Conservation (phyloP, 2,329 filamentous ascomycete species). For the Pseudogymnoascus sp. region DNA sequence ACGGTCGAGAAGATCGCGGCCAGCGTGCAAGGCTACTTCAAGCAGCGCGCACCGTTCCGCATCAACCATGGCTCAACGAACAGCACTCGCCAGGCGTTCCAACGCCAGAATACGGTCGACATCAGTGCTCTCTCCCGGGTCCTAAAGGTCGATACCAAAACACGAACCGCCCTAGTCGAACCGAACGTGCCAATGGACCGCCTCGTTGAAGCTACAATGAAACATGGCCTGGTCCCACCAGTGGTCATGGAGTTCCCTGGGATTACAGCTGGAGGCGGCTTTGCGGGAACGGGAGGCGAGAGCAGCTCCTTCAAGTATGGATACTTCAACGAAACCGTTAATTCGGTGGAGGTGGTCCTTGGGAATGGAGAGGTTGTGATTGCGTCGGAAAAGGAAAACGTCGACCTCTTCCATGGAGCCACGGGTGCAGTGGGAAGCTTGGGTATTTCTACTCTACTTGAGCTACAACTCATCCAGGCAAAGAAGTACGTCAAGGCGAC, state of each 20-base stretch:
- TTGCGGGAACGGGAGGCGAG: constrained; percentile 59
- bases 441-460: constrained; percentile 53
- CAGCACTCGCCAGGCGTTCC: constrained; percentile 39
- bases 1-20: constrained; percentile 38
- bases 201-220: constrained; percentile 50
- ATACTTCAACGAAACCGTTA: constrained; percentile 58
- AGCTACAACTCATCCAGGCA: constrained; percentile 48
- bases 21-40: constrained; percentile 38
- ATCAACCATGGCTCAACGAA: constrained; percentile 52
- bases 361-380: constrained; percentile 48
- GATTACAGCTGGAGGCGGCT: constrained; percentile 62
- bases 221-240: constrained; percentile 49
- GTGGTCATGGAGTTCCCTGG: constrained; percentile 68
- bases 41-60: constrained; percentile 41
- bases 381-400: constrained; percentile 39
- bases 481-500: constrained; percentile 48
- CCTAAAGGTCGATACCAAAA: constrained; percentile 34
- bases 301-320: constrained; percentile 60
- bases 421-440: constrained; percentile 54
- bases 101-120: constrained; percentile 38
- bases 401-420: constrained; percentile 52
- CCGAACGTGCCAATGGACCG: constrained; percentile 64
- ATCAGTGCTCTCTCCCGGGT: constrained; percentile 43
- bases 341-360: constrained; percentile 56
- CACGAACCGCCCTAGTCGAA: constrained; percentile 48